Conservation (phyloP, 441 rosid species). For the Populus hybrid region DNA sequence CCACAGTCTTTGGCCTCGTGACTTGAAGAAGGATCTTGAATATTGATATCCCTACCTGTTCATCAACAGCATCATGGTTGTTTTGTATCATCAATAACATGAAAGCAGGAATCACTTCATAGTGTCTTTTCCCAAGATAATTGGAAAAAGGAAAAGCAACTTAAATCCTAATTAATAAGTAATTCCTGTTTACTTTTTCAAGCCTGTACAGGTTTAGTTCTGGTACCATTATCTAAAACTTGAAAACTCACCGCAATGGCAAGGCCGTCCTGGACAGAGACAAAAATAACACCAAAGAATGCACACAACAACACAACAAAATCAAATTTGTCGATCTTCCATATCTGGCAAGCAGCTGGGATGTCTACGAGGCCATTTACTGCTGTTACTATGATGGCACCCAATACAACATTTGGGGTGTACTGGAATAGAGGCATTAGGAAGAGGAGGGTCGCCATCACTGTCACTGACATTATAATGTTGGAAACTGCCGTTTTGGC, state of each 20-base stretch:
- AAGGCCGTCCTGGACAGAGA: conserved; percentile 81
- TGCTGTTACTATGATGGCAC: conserved; percentile 84
- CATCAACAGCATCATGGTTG: not conserved
- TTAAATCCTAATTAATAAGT: not conserved
- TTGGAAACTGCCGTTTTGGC: conserved; percentile 89
- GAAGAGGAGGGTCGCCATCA: conserved; percentile 85
- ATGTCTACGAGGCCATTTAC: conserved; percentile 86
- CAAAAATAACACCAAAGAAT: conserved; percentile 71
- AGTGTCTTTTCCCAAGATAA: not conserved
- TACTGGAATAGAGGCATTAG: conserved; percentile 89
- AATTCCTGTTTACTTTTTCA: not conserved
- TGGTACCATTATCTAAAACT: not conserved
- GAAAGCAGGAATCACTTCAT: not conserved
- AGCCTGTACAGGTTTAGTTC: not conserved
- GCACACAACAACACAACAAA: conserved; percentile 76
- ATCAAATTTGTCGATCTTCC: conserved; percentile 86
- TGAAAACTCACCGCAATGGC: conserved; percentile 67
- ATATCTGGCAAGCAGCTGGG: conserved; percentile 64
- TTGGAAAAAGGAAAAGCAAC: not conserved
- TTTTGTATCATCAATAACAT: not conserved
- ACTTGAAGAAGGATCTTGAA: too few species aligned
- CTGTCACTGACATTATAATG: conserved; percentile 85
- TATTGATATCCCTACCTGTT: conserved; percentile 71
- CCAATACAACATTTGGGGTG: conserved; percentile 85
- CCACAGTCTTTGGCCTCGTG: conserved; percentile 72